Evolutionary conservation across 257 asterid species (phyloP).

Genomic region (Solanum paucissectum): DNA sequence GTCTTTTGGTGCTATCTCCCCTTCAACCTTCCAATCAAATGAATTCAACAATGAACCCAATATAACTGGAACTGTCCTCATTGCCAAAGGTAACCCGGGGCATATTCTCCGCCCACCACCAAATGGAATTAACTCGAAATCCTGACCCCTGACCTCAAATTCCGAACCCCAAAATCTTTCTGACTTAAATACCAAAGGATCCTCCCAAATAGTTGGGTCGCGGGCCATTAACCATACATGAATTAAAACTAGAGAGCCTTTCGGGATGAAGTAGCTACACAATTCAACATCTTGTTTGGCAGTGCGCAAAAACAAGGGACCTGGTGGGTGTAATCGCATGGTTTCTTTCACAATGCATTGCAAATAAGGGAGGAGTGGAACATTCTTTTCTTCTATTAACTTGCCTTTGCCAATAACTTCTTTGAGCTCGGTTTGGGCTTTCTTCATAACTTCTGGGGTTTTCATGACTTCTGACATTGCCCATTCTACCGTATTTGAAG

Average conservation of each 20-base stretch:
- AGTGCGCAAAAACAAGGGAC: neutral
- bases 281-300: neutral
- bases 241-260: neutral
- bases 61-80: neutral
- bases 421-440: neutral
- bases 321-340: neutral
- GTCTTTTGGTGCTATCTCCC: neutral
- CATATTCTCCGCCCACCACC: neutral
- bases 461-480: constrained; percentile 3
- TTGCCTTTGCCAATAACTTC: neutral
- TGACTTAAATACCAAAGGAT: neutral
- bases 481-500: constrained; percentile 2
- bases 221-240: neutral
- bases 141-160: neutral
- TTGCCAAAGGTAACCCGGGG: neutral
- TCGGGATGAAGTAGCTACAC: neutral
- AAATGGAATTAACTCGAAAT: neutral
- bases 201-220: neutral
- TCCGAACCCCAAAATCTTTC: neutral
- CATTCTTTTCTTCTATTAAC: neutral
- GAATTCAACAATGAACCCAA: neutral
- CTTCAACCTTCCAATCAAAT: neutral
- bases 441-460: neutral
- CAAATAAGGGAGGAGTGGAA: neutral
- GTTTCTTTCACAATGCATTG: neutral